Percentiles rank a stretch among this genome's conserved stretches.
Conservation (phyloP, 1,284 basidiomycete genomes). For the Tilletia indica region DNA sequence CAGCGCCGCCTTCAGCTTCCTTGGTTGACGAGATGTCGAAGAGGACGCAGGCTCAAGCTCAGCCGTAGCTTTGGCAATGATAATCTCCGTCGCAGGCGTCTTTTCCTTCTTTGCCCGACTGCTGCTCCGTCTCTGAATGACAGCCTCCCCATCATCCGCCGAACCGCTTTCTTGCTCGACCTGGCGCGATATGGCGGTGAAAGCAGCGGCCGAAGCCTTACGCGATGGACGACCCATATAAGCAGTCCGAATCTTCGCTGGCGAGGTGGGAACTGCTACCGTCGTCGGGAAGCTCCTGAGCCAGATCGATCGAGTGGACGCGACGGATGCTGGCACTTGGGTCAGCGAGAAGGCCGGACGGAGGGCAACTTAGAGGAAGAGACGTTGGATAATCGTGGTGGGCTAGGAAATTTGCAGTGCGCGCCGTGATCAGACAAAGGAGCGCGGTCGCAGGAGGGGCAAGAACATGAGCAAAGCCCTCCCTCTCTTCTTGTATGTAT, state of each 20-base stretch:
- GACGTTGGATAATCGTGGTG: no score
- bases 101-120: not conserved
- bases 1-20: not conserved
- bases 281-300: no score
- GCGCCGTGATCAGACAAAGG: no score
- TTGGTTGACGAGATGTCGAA: not conserved
- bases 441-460: no score
- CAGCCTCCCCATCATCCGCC: not conserved
- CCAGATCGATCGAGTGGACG: no score
- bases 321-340: no score
- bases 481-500: no score
- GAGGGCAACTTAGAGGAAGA: no score
- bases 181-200: slow-evolving; percentile 7
- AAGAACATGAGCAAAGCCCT: no score
- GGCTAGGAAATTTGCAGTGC: no score
- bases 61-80: not conserved
- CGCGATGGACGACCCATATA: not conserved
- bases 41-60: not conserved
- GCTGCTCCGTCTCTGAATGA: not conserved
- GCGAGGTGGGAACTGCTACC: no score
- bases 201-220: slow-evolving; percentile 11
- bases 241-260: not conserved
- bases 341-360: no score
- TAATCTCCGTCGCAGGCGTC: not conserved
- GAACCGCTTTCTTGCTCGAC: not conserved